A percentile compares a stretch with the other conserved stretches of the same genome.
phyloP scores from a whole-genome alignment of 495 filamentous ascomycete species.

The Annulohypoxylon maeteangense region DNA sequence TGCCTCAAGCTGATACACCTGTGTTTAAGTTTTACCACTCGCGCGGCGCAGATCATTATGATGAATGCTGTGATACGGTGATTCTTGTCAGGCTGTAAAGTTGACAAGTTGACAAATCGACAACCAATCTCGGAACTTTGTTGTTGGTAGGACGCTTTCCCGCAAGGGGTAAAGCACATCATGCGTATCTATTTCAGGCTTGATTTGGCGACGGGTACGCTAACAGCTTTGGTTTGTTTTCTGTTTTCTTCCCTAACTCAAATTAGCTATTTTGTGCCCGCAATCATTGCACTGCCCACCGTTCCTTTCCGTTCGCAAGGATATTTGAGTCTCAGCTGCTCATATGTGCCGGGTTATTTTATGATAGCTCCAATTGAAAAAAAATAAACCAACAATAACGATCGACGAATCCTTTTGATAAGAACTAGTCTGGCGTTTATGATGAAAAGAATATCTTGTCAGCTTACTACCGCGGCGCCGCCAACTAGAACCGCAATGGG shows the following conservation, averaged over 20 bases:
- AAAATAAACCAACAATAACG: background rate
- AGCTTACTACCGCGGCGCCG: constrained; percentile 1
- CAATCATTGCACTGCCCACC: constrained; percentile 11
- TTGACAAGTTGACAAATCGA: background rate
- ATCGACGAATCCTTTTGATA: constrained; percentile 8
- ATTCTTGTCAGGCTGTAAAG: background rate
- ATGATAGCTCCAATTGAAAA: constrained; percentile 8
- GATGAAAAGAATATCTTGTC: background rate
- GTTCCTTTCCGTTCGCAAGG: background rate
- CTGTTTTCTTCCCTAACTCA: background rate
- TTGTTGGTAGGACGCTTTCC: background rate
- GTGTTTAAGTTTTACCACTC: constrained; percentile 5
- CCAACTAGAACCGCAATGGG: background rate
- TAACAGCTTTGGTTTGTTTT: background rate
- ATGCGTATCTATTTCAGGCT: constrained; percentile 3
- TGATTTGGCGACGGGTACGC: constrained; percentile 1
- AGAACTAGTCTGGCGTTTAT: background rate
- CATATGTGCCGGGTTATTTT: background rate
- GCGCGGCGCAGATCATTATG: constrained; percentile 7
- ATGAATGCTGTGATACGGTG: constrained; percentile 1
- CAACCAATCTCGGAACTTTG: background rate
- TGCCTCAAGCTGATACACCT: background rate
- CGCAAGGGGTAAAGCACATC: constrained; percentile 1
- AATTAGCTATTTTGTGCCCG: background rate
- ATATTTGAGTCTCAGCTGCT: background rate